Evolutionary conservation across 2,329 filamentous ascomycete species (phyloP).

Genomic region (Fusarium falciforme): DNA sequence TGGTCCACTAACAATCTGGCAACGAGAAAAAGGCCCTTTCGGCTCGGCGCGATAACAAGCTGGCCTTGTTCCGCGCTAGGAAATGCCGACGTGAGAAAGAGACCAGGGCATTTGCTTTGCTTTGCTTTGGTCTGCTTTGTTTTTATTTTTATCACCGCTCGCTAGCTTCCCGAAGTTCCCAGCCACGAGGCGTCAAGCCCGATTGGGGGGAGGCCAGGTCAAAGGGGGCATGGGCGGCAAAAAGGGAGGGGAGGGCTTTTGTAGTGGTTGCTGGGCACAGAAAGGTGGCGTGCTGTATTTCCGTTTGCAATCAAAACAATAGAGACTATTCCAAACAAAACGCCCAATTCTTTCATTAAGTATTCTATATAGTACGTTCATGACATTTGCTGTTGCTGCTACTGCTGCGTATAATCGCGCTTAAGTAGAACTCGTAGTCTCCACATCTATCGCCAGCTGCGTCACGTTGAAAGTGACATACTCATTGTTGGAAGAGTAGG

Average conservation of each 20-base stretch:
- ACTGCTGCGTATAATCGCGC: not conserved
- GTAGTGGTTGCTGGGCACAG: constrained; percentile 1
- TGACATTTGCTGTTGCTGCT: not conserved
- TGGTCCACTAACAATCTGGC: not conserved
- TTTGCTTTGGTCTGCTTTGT: not conserved
- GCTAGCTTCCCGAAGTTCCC: constrained; percentile 1
- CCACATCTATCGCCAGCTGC: constrained; percentile 51
- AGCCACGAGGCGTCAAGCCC: not conserved
- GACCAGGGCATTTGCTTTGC: not conserved
- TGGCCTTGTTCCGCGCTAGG: not conserved
- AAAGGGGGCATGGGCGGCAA: constrained; percentile 21
- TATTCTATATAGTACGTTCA: constrained; percentile 32
- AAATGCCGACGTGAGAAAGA: constrained; percentile 3
- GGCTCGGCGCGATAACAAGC: not conserved
- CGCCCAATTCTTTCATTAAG: constrained; percentile 24
- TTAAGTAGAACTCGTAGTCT: constrained; percentile 16
- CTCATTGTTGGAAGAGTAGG: constrained; percentile 54
- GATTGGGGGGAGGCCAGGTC: not conserved
- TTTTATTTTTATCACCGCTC: not conserved
- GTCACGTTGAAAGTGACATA: constrained; percentile 62
- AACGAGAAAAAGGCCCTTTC: not conserved
- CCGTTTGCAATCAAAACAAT: constrained; percentile 3
- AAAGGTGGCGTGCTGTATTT: constrained; percentile 2
- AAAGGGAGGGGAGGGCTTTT: not conserved
- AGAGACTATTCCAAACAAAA: constrained; percentile 1